Base-by-base conservation (phyloP, 2,329 filamentous ascomycete species). In the Ascochyta rabiei region DNA sequence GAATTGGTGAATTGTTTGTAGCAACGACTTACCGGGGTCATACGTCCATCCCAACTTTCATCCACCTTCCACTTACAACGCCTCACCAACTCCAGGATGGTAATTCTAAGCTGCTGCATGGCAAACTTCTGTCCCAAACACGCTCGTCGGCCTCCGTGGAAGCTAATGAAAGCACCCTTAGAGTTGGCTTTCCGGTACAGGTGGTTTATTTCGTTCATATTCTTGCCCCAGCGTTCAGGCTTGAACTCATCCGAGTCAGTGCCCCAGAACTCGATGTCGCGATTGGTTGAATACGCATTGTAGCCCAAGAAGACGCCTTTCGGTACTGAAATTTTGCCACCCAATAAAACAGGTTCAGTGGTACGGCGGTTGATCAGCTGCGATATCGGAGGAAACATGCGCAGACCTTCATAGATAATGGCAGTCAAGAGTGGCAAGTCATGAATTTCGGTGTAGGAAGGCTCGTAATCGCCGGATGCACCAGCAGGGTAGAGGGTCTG, bases 381-480 rank as follows among this genome's bases (percentile, higher is more conserved):
- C 0, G 73, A 76, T 45, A 83, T 77, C 7, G 81, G 80, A 0
- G 81, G 81, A 51, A 78, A 80, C 40, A 83, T 71, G 2, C 81
- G 78, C 12, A 82, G 72, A 19, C 72, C 67, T 47, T 83, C 80
- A 57, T 79, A 77, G 18, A 82, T 68, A 21, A 79, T 72, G 0
- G 80, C 68, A 1, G 75, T 79, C 6, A 82, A 68, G 28, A 75
- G 73, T 0, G 80, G 79, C 24, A 81, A 67, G 30, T 71, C 67
- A 37, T 75, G 69, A 21, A 76, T 50, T 2, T 65, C 55, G 12
- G 48, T 18, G 37, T 69, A 67, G 1, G 55, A 53, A 6, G 65
- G 63, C 31, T 67, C 58, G 34, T 60, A 60, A 31, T 62, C 55
- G 16, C 41, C 49, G 9, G 58, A 44, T n/a, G 60, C 56, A 16